These are phyloP conservation scores for Phyllosticta ampelicida DNA, from an alignment of 2,329 filamentous ascomycete genomes.

Conservation along the genomic window DNA sequence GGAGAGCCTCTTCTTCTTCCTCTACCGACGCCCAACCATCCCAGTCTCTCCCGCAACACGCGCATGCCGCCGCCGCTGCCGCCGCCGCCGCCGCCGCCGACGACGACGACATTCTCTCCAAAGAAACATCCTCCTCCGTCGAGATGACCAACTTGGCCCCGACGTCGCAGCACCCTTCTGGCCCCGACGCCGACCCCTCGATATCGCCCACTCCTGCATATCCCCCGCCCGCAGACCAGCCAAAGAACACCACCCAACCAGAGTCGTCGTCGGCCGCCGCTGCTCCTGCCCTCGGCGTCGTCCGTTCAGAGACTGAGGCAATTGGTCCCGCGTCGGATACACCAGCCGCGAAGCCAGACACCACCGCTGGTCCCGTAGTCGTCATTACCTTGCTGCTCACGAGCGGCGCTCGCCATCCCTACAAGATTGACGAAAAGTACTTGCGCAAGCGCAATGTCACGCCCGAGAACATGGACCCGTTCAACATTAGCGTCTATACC, in stretches of 20 bases:
- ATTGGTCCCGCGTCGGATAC: conserved; percentile 38
- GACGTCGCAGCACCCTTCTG: neutral
- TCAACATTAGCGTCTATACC: conserved; percentile 85
- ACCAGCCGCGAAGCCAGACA: conserved; percentile 28
- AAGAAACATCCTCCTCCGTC: conserved; percentile 3
- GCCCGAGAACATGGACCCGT: conserved; percentile 68
- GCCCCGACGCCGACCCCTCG: conserved; percentile 5
- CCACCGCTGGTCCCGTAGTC: conserved; percentile 37
- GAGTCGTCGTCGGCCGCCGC: neutral
- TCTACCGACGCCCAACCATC: conserved; percentile 5
- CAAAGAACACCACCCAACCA: neutral
- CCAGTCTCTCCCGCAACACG: neutral
- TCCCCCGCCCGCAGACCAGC: neutral
- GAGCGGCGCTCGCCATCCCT: conserved; percentile 74
- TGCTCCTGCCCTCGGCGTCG: conserved; percentile 16
- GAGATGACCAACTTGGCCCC: conserved; percentile 8
- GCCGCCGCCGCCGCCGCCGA: no score
- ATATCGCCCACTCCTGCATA: conserved; percentile 6
- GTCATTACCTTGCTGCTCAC: conserved; percentile 76
- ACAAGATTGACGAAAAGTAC: conserved; percentile 81
- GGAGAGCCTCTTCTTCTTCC: conserved; percentile 6
- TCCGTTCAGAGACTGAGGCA: conserved; percentile 33
- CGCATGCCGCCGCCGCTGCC: conserved; percentile 6
- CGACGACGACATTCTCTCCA: neutral
- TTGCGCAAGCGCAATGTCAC: conserved; percentile 68